Conservation (phyloP, 345 rosid genomes). For the Camelina neglecta region DNA sequence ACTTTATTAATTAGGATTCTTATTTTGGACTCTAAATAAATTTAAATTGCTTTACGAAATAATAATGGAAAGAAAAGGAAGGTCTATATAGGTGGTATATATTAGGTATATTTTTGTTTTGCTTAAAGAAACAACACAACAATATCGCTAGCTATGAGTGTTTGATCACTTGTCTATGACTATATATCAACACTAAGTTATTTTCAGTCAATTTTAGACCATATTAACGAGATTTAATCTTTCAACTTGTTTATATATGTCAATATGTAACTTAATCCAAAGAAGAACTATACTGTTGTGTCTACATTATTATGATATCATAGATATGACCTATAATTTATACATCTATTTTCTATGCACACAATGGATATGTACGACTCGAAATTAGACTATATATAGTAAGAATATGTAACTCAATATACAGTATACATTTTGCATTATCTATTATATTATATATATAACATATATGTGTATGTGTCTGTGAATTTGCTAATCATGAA, state of each 20-base stretch:
- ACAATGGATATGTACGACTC: neutral
- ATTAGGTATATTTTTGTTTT: neutral
- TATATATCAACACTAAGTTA: neutral
- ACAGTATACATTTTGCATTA: neutral
- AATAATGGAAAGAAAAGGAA: neutral
- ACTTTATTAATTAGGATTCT: constrained; percentile 8
- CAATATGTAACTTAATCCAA: constrained; percentile 9
- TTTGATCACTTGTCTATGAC: constrained; percentile 7
- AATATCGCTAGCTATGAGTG: neutral
- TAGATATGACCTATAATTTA: neutral
- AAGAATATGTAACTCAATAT: neutral
- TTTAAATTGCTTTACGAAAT: neutral
- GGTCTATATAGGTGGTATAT: neutral
- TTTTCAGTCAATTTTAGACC: neutral
- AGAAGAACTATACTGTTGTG: neutral
- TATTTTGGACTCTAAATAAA: neutral
- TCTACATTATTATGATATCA: neutral
- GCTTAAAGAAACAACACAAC: constrained; percentile 17
- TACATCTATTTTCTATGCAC: neutral
- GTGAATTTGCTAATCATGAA: constrained; percentile 29
- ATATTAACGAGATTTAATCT: neutral
- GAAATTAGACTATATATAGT: neutral
- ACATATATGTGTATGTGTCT: neutral
- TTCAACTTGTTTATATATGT: neutral
- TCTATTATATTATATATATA: neutral